These are phyloP conservation scores for Hibiscus syriacus DNA, from an alignment of 345 rosid species.

Conservation along the genomic window DNA sequence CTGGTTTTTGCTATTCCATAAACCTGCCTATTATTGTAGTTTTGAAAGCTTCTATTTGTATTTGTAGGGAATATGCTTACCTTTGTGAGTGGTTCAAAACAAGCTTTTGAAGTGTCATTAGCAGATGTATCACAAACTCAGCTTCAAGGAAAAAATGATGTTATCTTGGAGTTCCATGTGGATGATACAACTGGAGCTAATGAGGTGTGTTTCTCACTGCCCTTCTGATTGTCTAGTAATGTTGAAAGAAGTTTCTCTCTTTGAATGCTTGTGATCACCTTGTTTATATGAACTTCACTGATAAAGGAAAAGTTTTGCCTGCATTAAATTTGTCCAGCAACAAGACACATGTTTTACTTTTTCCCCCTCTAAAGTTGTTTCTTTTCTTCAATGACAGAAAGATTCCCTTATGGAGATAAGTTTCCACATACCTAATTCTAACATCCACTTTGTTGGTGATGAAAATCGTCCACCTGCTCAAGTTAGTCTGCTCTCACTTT, in stretches of 20 bases:
- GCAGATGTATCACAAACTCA: constrained; percentile 93
- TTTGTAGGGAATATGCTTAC: constrained; percentile 74
- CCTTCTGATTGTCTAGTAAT: not conserved
- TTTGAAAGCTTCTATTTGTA: not conserved
- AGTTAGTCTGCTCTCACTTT: constrained; percentile 30
- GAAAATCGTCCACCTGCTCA: constrained; percentile 86
- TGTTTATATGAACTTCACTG: not conserved
- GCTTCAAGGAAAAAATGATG: constrained; percentile 91
- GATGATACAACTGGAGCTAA: constrained; percentile 97
- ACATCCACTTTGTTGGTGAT: constrained; percentile 90
- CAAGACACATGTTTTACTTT: not conserved
- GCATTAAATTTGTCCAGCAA: not conserved
- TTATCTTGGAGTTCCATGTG: constrained; percentile 86
- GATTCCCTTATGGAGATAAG: constrained; percentile 95
- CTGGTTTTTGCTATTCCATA: not conserved
- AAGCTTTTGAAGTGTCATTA: constrained; percentile 88
- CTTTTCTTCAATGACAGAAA: constrained; percentile 41
- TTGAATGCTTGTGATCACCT: not conserved
- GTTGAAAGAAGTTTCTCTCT: not conserved
- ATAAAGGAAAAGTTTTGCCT: not conserved
- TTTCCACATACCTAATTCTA: constrained; percentile 83
- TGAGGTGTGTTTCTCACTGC: constrained; percentile 44
- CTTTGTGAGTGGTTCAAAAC: constrained; percentile 71
- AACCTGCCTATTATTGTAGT: not conserved
- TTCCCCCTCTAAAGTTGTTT: not conserved